Base-by-base conservation (phyloP, 1,284 basidiomycete species). In the Pyrrhoderma lamaoense region DNA sequence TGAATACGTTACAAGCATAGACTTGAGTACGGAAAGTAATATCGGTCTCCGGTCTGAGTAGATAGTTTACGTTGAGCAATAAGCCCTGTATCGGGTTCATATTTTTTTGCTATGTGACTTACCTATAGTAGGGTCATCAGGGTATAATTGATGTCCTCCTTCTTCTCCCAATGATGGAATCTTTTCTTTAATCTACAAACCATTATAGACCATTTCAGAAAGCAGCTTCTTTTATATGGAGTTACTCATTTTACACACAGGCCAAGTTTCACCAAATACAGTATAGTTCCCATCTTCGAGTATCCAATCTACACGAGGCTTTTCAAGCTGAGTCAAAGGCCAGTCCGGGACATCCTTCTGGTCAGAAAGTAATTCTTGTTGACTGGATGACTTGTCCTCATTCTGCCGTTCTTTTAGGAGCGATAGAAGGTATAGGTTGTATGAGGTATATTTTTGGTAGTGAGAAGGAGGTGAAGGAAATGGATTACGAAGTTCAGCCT, bases 391-490 rank as follows among this genome's bases (percentile, higher is more conserved):
- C 8, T 64, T 60, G 35, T 71, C 65, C 18, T 58, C 59, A 23
- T 63, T 64, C 18, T 23, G 18, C 14, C 65, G 62, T 21, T 72
- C 70, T 49, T 68, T 76, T 16, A 88, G 70, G 5, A 87, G 63
- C 14, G 69, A 65, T 14, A 89, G 72, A 9, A 89, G 72, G 16
- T 72, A 70, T 44, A 89, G 69, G 60, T 89, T 87, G 61, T 80
- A 81, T 1, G 74, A 60, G 0, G 86, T 79, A 60, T 87, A 87
- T 52, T 79, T 80, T 8, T 75, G 74, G 62, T 88, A 86, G 61
- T 85, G 82, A 13, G 85, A 87, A 0, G 86, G 86, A 1, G 86
- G 86, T 8, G 85, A 87, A 25, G 86, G 86, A 61, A 89, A 89
- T 3, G 87, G 87, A 64, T 87, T 89, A 58, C 82, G 76, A 43